phyloP scores from a whole-genome alignment of 306 rosid species.

The Malus asiatica region DNA sequence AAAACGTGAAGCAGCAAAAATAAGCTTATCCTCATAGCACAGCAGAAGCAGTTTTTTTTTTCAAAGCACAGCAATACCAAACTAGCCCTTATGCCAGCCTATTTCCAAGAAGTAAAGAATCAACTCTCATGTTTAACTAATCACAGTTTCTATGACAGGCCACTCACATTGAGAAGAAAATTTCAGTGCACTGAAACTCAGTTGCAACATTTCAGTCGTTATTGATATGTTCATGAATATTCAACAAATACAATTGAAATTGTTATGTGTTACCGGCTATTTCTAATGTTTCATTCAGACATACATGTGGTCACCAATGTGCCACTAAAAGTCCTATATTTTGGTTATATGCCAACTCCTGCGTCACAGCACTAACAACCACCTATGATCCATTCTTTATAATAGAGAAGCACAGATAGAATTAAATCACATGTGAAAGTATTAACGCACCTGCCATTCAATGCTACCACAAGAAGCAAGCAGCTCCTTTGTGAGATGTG shows the following conservation, averaged over 20 bases:
- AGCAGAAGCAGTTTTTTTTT: too few species aligned
- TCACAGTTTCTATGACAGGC: neutral
- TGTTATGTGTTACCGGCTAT: neutral
- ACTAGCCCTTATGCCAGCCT: neutral
- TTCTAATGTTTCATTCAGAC: neutral
- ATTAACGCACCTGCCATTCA: constrained; percentile 80
- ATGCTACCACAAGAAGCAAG: constrained; percentile 65
- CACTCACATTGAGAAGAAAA: neutral
- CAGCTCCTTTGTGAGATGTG: constrained; percentile 59
- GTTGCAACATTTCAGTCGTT: neutral
- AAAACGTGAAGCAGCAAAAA: too few species aligned
- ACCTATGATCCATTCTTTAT: neutral
- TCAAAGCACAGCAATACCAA: too few species aligned
- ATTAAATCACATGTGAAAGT: neutral
- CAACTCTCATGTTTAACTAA: neutral
- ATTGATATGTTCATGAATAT: neutral
- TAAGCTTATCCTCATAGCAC: too few species aligned
- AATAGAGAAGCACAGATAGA: neutral
- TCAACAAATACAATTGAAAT: neutral
- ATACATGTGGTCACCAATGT: neutral
- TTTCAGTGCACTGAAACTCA: neutral
- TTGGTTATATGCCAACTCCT: neutral
- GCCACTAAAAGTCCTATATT: neutral
- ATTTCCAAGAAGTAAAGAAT: neutral
- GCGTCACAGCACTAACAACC: neutral